Percentiles rank a stretch among this genome's conserved stretches.
Evolutionary conservation across 352 stramenopile species (phyloP).

Genomic region (Phytophthora macrochlamydospora): DNA sequence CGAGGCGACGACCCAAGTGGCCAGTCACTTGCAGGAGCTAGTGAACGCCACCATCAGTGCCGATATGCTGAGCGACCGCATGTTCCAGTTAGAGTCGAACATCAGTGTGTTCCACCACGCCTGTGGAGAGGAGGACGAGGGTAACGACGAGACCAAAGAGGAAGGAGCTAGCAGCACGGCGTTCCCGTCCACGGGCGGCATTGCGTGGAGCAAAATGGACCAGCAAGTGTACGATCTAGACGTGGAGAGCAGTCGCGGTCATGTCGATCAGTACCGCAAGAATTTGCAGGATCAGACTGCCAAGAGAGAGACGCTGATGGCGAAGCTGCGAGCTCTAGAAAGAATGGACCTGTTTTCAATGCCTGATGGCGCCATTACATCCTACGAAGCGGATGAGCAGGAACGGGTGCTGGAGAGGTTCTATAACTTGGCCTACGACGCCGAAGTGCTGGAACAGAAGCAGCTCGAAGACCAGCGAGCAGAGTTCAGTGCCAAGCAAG

Average conservation of each 20-base stretch:
- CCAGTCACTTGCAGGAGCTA: slow-evolving; percentile 66
- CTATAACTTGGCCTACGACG: slow-evolving; percentile 59
- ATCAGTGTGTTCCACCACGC: slow-evolving; percentile 77
- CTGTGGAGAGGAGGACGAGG: slow-evolving; percentile 44
- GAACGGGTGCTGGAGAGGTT: slow-evolving; percentile 52
- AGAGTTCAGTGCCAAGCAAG: slow-evolving; percentile 38
- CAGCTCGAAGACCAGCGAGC: slow-evolving; percentile 55
- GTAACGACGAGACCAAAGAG: slow-evolving; percentile 19
- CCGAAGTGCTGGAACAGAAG: slow-evolving; percentile 56
- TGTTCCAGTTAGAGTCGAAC: slow-evolving; percentile 89
- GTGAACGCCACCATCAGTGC: slow-evolving; percentile 84
- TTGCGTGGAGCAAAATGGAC: slow-evolving; percentile 78
- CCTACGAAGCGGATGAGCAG: slow-evolving; percentile 51
- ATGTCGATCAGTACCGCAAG: slow-evolving; percentile 81
- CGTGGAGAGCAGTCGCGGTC: slow-evolving; percentile 64
- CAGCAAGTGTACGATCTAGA: slow-evolving; percentile 84
- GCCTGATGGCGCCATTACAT: slow-evolving; percentile 28
- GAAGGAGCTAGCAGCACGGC: slow-evolving; percentile 24
- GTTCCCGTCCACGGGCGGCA: slow-evolving; percentile 43
- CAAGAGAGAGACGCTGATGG: slow-evolving; percentile 67
- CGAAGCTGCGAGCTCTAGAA: slow-evolving; percentile 49
- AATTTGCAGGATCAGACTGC: slow-evolving; percentile 70
- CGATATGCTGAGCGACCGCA: slow-evolving; percentile 86
- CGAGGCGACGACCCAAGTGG: slow-evolving; percentile 42
- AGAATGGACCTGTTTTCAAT: slow-evolving; percentile 58